phyloP scores from a whole-genome alignment of 495 filamentous ascomycete species.

The Astrothelium macrocarpum region DNA sequence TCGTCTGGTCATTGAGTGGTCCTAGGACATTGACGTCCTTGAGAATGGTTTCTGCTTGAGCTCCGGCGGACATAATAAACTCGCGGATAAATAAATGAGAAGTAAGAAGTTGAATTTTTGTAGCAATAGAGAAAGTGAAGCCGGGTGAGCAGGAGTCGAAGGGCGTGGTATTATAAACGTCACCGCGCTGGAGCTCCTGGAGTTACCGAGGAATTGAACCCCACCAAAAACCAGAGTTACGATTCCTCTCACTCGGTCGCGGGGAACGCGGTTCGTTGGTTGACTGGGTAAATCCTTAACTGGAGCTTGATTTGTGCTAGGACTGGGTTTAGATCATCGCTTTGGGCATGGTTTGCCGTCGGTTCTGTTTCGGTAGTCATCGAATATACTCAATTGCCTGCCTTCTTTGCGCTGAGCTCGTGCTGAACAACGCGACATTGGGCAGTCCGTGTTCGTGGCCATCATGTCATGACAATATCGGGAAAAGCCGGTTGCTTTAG shows the following conservation, averaged over 20 bases:
- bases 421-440: no score
- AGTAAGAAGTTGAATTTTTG: neutral
- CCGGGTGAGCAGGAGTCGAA: neutral
- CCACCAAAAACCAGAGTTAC: neutral
- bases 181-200: neutral
- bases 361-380: no score
- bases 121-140: neutral
- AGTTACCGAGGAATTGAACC: neutral
- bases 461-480: no score
- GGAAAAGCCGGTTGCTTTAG: no score
- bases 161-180: neutral
- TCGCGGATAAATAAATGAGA: neutral
- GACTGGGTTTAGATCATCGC: neutral
- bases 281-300: no score
- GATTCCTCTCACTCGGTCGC: neutral
- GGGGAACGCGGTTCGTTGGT: neutral
- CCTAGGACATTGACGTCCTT: conserved; percentile 84
- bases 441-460: no score
- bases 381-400: no score
- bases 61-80: neutral
- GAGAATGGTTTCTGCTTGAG: conserved; percentile 43
- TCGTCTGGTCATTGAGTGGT: conserved; percentile 61
- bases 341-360: no score
- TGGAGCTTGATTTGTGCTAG: neutral
- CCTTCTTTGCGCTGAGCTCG: no score